Evolutionary conservation across 2,329 filamentous ascomycete genomes (phyloP), one percentile per base, ranked within the genome.

Genomic region (Aureobasidium pullulans): DNA sequence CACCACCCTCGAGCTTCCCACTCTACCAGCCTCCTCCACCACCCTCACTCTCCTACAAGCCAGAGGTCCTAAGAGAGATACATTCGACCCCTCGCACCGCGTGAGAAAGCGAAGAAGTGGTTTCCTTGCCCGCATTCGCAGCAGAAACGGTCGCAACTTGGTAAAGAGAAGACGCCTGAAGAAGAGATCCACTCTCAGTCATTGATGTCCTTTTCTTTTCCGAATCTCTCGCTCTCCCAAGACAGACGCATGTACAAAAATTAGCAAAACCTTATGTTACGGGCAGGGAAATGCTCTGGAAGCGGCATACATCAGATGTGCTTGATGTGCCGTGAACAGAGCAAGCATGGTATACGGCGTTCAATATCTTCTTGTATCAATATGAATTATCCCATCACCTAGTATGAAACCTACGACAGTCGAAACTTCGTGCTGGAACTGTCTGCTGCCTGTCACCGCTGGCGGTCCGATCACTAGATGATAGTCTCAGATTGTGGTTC

Each of bases 31-130:
- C n/a, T 37, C 53, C 28, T 42, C 59, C 34, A 50, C 46, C 60
- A 43, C 61, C 43, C 61, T 61, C 44, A 40, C 40, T n/a, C 53
- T 69, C 37, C 67, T 71, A 28, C 76, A 78, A 64, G 72, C 77
- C 23, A 72, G 77, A 42, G 75, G 73, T 64, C 76, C 74, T 2
- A 78, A 77, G 31, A 76, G 83, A 63, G 72, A 79, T 60, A 86
- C 84, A 43, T 85, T 77, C 66, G 81, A 81, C 59, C 82, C 83
- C 9, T 83, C 79, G 53, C 80, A 84, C 63, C 68, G 78, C 46
- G 80, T 84, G 43, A 76, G 84, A 68, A 86, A 86, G 73, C 75
- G 84, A 63, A 76, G 83, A 65, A 81, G 84, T 71, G 83, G 83
- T 2, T 86, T 84, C 66, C 67, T 86, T 61, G 73, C 78, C 9